Percentiles rank a stretch among this genome's conserved stretches.
Conservation (phyloP, 164 flowering plant genomes). For the Nymphaea thermarum region DNA sequence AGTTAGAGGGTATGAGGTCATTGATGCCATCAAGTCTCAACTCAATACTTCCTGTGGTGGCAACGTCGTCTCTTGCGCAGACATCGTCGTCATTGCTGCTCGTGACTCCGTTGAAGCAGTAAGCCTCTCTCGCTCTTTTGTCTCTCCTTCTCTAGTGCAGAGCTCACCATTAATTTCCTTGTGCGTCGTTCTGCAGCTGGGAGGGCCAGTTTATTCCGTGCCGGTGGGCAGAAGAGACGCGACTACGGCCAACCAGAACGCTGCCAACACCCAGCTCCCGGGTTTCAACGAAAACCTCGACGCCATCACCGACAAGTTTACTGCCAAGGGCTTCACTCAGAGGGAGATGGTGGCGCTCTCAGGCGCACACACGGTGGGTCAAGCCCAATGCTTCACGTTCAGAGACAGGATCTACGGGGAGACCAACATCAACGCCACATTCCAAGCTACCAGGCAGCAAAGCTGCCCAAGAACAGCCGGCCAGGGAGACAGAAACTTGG, state of each 20-base stretch:
- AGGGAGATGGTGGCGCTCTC: conserved; percentile 36
- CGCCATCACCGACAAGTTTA: conserved; percentile 11
- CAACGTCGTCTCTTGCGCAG: conserved; percentile 21
- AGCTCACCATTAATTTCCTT: too few relatives aligned
- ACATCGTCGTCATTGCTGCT: conserved; percentile 19
- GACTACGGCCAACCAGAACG: conserved; percentile 17
- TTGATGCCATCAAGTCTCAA: conserved; percentile 13
- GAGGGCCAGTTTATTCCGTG: conserved; percentile 32
- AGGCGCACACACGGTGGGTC: conserved; percentile 41
- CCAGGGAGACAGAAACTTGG: conserved; percentile 16
- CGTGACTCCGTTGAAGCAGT: conserved; percentile 18
- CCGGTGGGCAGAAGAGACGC: conserved; percentile 36
- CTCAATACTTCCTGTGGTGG: conserved; percentile 17
- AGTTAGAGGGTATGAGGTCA: conserved; percentile 10
- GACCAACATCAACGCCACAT: conserved; percentile 20
- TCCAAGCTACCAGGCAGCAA: conserved; percentile 11
- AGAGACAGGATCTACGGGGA: conserved; percentile 26
- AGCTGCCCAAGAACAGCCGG: conserved; percentile 15
- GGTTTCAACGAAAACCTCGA: conserved; percentile 10
- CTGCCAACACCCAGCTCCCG: conserved; percentile 24
- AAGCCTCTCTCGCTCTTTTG: conserved; percentile 1
- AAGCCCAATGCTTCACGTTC: conserved; percentile 18
- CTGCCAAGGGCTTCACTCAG: conserved; percentile 16
- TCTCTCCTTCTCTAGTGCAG: neutral
- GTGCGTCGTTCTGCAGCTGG: conserved; percentile 13